These are phyloP conservation scores for Penicillium flavigenum DNA, from an alignment of 495 filamentous ascomycete genomes.

Conservation along the genomic window DNA sequence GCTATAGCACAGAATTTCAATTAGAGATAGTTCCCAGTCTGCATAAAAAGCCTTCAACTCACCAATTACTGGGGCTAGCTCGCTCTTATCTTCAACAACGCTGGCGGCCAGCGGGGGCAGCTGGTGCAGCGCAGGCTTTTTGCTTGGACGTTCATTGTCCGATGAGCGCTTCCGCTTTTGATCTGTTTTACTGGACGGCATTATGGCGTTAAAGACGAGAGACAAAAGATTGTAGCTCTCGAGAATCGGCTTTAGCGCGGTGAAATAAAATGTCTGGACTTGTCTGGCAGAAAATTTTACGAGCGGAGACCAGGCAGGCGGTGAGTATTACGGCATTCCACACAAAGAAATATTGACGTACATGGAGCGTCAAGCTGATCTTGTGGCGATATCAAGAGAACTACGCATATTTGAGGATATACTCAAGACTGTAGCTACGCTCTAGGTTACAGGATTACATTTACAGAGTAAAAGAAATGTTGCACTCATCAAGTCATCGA, in stretches of 20 bases:
- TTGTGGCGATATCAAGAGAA: neutral
- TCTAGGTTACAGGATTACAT: neutral
- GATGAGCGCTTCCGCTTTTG: constrained; percentile 74
- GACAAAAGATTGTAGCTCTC: constrained; percentile 9
- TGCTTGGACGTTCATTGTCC: constrained; percentile 57
- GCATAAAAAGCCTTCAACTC: constrained; percentile 6
- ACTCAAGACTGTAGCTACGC: no score
- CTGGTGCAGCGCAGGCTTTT: constrained; percentile 58
- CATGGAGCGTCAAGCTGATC: neutral
- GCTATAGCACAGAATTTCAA: constrained; percentile 42
- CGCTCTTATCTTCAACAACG: constrained; percentile 55
- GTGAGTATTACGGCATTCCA: constrained; percentile 14
- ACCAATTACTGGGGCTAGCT: constrained; percentile 62
- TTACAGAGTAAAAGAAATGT: neutral
- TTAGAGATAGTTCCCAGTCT: constrained; percentile 13
- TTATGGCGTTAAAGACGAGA: constrained; percentile 28
- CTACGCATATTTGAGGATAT: neutral
- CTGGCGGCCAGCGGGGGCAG: constrained; percentile 53
- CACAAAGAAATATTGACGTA: constrained; percentile 28
- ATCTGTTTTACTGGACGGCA: constrained; percentile 53
- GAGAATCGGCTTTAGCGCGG: constrained; percentile 16
- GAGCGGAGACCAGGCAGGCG: constrained; percentile 24
- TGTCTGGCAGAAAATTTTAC: constrained; percentile 34
- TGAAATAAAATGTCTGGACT: constrained; percentile 31
- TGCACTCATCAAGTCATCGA: constrained; percentile 27